Evolutionary conservation across 345 rosid species (phyloP).

Genomic region (Microcos paniculata): DNA sequence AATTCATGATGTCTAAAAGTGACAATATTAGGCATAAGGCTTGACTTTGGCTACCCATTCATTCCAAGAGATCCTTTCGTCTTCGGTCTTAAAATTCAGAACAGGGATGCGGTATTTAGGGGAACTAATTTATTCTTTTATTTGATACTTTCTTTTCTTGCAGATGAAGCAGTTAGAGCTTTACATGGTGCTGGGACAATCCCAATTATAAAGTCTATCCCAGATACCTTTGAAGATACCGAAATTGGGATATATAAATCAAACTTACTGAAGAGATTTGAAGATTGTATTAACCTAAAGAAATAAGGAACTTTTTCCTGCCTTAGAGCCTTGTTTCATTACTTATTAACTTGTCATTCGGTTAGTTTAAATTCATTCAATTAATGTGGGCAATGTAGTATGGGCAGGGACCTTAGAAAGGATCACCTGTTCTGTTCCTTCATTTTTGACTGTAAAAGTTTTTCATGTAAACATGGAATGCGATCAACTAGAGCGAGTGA

Average conservation of each 20-base stretch:
- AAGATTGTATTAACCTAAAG: conserved; percentile 31
- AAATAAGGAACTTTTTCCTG: neutral
- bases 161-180: conserved; percentile 77
- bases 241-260: conserved; percentile 55
- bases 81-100: neutral
- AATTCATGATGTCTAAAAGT: neutral
- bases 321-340: neutral
- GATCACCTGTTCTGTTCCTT: neutral
- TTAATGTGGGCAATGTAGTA: neutral
- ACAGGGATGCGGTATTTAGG: neutral
- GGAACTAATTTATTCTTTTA: neutral
- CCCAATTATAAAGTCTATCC: conserved; percentile 49
- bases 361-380: neutral
- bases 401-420: neutral
- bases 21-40: neutral
- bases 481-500: neutral
- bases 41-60: neutral
- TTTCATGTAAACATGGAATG: neutral
- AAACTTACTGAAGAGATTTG: conserved; percentile 63
- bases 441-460: neutral
- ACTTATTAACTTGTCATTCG: neutral
- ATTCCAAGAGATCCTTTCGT: neutral
- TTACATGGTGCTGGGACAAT: conserved; percentile 58
- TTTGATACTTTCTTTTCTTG: conserved; percentile 15
- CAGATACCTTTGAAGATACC: conserved; percentile 51